Percentiles rank a stretch among this genome's conserved stretches.
Evolutionary conservation across 192 early-diverging fungal species (phyloP).

Genomic region (Podila minutissima): DNA sequence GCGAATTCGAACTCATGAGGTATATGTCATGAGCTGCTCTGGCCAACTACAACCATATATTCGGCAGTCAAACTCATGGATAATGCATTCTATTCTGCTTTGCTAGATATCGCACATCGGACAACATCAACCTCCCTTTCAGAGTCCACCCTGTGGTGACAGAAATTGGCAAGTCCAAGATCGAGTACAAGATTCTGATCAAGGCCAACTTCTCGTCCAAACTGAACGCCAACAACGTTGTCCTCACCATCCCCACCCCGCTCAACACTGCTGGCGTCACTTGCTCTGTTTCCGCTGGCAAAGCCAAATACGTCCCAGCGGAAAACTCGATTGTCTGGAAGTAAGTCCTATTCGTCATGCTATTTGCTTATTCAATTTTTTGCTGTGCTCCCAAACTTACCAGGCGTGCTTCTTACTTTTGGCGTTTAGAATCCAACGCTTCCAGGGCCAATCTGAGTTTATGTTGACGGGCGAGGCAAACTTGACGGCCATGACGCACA

Average conservation of each 20-base stretch:
- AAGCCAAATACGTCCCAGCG: conserved; percentile 94
- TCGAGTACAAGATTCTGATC: conserved; percentile 92
- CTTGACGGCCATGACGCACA: conserved; percentile 82
- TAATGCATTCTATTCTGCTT: not conserved
- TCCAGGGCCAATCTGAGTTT: conserved; percentile 91
- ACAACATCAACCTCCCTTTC: conserved; percentile 96
- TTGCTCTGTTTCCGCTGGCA: conserved; percentile 82
- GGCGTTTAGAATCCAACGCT: conserved; percentile 77
- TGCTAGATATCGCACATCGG: conserved; percentile 87
- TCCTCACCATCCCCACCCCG: conserved; percentile 90
- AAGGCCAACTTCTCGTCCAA: conserved; percentile 92
- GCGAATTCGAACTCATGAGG: conserved; percentile 97
- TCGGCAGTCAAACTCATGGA: too few species aligned
- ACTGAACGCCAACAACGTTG: conserved; percentile 89
- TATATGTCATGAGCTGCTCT: conserved; percentile 14
- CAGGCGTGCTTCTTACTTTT: conserved; percentile 42
- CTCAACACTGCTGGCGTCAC: conserved; percentile 87
- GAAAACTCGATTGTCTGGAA: conserved; percentile 97
- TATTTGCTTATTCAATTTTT: not conserved
- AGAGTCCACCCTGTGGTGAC: conserved; percentile 92
- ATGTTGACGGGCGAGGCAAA: conserved; percentile 86
- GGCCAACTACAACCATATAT: too few species aligned
- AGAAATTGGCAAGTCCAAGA: conserved; percentile 79
- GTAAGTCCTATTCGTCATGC: conserved; percentile 59
- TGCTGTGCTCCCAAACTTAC: not conserved